Base-by-base conservation (phyloP, 2,329 filamentous ascomycete genomes). In the Sclerotinia spermophila region DNA sequence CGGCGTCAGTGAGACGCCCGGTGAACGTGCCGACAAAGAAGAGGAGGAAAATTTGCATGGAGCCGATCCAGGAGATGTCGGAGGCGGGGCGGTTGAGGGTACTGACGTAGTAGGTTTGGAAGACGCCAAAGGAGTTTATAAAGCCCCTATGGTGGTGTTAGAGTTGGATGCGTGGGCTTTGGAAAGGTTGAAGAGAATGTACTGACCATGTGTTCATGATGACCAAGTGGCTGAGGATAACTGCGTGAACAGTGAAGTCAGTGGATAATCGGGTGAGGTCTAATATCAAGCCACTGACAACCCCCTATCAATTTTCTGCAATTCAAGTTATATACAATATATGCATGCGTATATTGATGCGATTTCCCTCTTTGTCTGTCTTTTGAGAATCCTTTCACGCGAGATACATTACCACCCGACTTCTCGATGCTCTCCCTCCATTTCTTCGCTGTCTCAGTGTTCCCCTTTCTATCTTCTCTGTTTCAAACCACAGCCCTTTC, bases 11-110 rank as follows among this genome's bases (percentile, higher is more conserved):
- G 2, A 80, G 76, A 15, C 80, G 78, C 2, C 82, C 82, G 13
- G 80, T 78, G 44, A 83, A 77, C 13, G 79, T 81, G 6, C 81
- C 80, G 8, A 82, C 73, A 61, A 82, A 80, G 73, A 82, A 82
- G 21, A 83, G 76, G 21, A 83, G 75, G 71, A 82, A 84, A 48
- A 82, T 75, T 72, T 83, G 81, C 21, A 83, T 74, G n/a, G 78
- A 78, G n/a, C 83, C 82, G n/a, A 84, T 79, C 83, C 82, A 84
- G 30, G 82, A 82, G 40, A 84, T 81, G 40, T 79, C 76, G 1
- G 80, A 81, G 2, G 81, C 77, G 1, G 79, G 72, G 3, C 76
- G 74, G 1, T 75, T 48, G 11, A 83, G 76, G 0, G 75, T 68
- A 7, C 76, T 75, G 4, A 79, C 77, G 71, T 84, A 84, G 75